A percentile compares a stretch with the other conserved stretches of the same genome.
Evolutionary conservation across 2,329 filamentous ascomycete genomes (phyloP).

Genomic region (Fusarium haematococcum): DNA sequence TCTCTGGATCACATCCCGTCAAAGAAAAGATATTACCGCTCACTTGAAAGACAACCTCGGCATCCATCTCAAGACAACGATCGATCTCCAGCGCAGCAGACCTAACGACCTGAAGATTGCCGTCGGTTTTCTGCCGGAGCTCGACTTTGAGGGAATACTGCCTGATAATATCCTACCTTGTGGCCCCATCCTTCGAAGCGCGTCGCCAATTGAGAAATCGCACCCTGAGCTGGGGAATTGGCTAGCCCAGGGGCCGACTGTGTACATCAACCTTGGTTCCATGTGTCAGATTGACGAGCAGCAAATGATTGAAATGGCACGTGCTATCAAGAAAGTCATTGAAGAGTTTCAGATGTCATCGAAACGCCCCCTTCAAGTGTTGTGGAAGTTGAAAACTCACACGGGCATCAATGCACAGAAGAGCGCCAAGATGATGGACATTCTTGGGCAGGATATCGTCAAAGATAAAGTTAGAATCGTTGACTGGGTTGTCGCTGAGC

Average conservation of each 20-base stretch:
- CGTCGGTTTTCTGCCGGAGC: not conserved
- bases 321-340: not conserved
- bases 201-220: not conserved
- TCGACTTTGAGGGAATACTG: not conserved
- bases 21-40: not conserved
- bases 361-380: not conserved
- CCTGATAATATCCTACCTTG: not conserved
- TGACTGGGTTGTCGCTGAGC: not conserved
- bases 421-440: not conserved
- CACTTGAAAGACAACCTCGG: not conserved
- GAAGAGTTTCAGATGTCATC: not conserved
- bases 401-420: not conserved
- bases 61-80: not conserved
- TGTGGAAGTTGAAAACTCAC: not conserved
- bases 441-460: not conserved
- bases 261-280: not conserved
- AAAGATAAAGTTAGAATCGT: not conserved
- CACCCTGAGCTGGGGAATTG: not conserved
- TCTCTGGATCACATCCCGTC: not conserved
- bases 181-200: not conserved
- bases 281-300: not conserved
- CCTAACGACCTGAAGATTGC: not conserved
- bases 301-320: not conserved
- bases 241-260: not conserved
- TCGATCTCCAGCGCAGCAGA: not conserved